Conservation (phyloP, 768 basidiomycete genomes). For the Suillus cothurnatus region DNA sequence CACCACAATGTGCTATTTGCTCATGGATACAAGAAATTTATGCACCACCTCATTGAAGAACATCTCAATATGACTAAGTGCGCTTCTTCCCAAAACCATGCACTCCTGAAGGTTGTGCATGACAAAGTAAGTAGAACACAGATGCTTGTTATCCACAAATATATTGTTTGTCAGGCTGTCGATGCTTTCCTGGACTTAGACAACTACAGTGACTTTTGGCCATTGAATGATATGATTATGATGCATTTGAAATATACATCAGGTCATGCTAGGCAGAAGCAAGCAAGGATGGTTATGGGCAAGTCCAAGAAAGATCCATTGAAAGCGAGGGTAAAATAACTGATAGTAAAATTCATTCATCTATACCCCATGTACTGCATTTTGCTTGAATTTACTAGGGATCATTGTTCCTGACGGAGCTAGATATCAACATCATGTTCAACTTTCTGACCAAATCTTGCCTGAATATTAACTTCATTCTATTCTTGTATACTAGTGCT, state of each 20-base stretch:
- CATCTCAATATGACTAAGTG: slow-evolving; percentile 12
- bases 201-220: slow-evolving; percentile 13
- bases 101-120: background rate
- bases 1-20: background rate
- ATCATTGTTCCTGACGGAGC: background rate
- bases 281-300: background rate
- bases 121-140: slow-evolving; percentile 3
- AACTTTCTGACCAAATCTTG: background rate
- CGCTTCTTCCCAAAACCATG: slow-evolving; percentile 4
- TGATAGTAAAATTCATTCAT: background rate
- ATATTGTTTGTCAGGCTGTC: slow-evolving; percentile 2
- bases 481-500: background rate
- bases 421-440: too few species aligned
- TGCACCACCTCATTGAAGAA: slow-evolving; percentile 8
- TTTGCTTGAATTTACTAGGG: background rate
- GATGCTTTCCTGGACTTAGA: slow-evolving; percentile 12
- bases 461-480: background rate
- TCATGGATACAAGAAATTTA: slow-evolving; percentile 3
- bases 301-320: background rate
- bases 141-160: background rate
- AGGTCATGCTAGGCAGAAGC: background rate
- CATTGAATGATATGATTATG: slow-evolving; percentile 16
- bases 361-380: background rate
- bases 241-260: slow-evolving; percentile 18
- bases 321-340: background rate